These are phyloP conservation scores for Plasmodium falciparum DNA, from an alignment of 169 alveolate species.

Conservation along the genomic window DNA sequence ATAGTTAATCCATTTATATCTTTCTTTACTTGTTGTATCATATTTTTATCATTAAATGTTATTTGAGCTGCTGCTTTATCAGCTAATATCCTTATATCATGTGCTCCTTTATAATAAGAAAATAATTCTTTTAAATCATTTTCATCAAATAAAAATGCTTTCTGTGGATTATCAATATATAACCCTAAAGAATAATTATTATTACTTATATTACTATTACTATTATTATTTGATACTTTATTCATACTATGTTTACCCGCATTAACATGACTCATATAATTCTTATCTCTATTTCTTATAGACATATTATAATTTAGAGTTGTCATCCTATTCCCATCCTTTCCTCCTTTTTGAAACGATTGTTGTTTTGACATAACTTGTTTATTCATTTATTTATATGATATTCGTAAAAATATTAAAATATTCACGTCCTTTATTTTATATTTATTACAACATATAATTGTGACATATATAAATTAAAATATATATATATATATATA, in stretches of 20 bases:
- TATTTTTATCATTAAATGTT: slow-evolving; percentile 66
- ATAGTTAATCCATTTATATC: slow-evolving; percentile 75
- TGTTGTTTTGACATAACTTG: slow-evolving; percentile 30
- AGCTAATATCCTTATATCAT: slow-evolving; percentile 40
- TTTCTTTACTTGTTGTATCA: slow-evolving; percentile 75
- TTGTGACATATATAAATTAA: neutral
- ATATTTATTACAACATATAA: neutral
- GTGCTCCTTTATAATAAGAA: slow-evolving; percentile 74
- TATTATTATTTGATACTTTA: neutral
- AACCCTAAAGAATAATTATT: slow-evolving; percentile 68
- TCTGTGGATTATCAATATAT: slow-evolving; percentile 71
- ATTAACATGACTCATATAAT: slow-evolving; percentile 11
- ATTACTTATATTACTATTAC: slow-evolving; percentile 13
- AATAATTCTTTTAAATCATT: slow-evolving; percentile 49
- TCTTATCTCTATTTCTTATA: slow-evolving; percentile 19
- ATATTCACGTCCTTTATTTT: neutral
- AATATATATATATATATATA: neutral
- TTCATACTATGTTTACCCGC: slow-evolving; percentile 22
- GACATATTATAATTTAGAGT: slow-evolving; percentile 15
- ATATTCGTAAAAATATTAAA: too few relatives aligned
- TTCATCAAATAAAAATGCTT: slow-evolving; percentile 70
- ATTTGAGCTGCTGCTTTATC: slow-evolving; percentile 77
- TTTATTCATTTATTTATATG: slow-evolving; percentile 10
- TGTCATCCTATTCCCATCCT: slow-evolving; percentile 32
- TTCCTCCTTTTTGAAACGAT: slow-evolving; percentile 19